Evolutionary conservation across 2,329 filamentous ascomycete genomes (phyloP).

Genomic region (Bretziella fagacearum): DNA sequence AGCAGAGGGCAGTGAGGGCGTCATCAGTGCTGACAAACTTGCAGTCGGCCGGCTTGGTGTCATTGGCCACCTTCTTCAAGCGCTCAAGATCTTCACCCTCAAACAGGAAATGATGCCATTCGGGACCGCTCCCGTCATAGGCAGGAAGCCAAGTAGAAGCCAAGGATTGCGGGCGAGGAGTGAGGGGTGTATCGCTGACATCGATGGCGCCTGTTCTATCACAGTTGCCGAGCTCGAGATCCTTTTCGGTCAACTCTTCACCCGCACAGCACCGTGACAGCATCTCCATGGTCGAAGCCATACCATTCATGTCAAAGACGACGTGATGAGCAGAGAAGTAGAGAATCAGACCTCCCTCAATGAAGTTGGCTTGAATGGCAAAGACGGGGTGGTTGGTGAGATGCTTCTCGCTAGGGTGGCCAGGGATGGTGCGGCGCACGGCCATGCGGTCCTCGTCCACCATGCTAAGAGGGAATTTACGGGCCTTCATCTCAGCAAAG

Average conservation of each 20-base stretch:
- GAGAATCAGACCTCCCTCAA: background rate
- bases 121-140: background rate
- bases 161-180: background rate
- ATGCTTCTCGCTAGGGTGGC: background rate
- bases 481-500: background rate
- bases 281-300: background rate
- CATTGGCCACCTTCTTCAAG: background rate
- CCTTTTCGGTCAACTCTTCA: background rate
- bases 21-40: slow-evolving; percentile 6
- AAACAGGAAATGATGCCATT: slow-evolving; percentile 1
- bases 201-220: background rate
- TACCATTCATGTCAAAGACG: slow-evolving; percentile 5
- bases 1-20: background rate
- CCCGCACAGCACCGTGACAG: background rate
- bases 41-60: slow-evolving; percentile 1
- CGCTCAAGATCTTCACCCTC: background rate
- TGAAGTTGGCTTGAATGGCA: background rate
- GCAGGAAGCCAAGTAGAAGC: background rate
- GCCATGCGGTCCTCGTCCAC: background rate
- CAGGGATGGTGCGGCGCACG: background rate
- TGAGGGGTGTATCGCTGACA: background rate
- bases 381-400: background rate
- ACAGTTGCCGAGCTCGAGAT: background rate
- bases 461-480: background rate
- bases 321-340: background rate